Percentiles rank a stretch among this genome's conserved stretches.
These are phyloP conservation scores for Clitopilus passeckerianus DNA, from an alignment of 768 basidiomycete genomes.

Conservation along the genomic window DNA sequence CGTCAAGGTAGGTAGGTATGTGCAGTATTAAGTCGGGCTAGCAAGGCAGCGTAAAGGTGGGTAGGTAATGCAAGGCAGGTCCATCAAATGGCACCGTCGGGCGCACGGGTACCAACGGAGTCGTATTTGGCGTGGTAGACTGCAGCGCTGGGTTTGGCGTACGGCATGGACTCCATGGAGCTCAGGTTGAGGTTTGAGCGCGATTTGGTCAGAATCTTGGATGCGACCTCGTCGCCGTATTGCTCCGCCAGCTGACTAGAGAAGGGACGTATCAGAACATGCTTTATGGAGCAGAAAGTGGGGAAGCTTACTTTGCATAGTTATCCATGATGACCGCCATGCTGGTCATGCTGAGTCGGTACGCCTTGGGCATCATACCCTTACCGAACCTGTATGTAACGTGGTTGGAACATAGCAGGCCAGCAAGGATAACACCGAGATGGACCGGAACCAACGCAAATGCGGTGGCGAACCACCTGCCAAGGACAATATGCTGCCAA, in stretches of 20 bases:
- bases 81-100: constrained; percentile 6
- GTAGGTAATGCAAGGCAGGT: not conserved
- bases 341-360: constrained; percentile 61
- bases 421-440: constrained; percentile 55
- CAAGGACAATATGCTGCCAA: constrained; percentile 49
- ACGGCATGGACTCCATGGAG: constrained; percentile 16
- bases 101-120: constrained; percentile 10
- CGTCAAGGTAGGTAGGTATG: not conserved
- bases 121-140: constrained; percentile 20
- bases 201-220: constrained; percentile 47
- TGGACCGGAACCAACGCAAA: constrained; percentile 70
- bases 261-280: not conserved
- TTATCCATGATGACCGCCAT: constrained; percentile 84
- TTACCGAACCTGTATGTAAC: constrained; percentile 86
- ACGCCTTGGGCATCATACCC: constrained; percentile 84
- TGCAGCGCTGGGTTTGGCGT: constrained; percentile 13
- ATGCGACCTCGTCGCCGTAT: constrained; percentile 57
- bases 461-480: constrained; percentile 57
- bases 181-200: constrained; percentile 35
- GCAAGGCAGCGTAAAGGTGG: not conserved
- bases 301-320: constrained; percentile 57
- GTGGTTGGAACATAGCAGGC: constrained; percentile 72
- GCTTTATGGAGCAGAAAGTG: not conserved
- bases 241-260: constrained; percentile 62
- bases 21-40: not conserved